Evolutionary conservation across 495 filamentous ascomycete genomes (phyloP).

Genomic region (Xylaria bambusicola): DNA sequence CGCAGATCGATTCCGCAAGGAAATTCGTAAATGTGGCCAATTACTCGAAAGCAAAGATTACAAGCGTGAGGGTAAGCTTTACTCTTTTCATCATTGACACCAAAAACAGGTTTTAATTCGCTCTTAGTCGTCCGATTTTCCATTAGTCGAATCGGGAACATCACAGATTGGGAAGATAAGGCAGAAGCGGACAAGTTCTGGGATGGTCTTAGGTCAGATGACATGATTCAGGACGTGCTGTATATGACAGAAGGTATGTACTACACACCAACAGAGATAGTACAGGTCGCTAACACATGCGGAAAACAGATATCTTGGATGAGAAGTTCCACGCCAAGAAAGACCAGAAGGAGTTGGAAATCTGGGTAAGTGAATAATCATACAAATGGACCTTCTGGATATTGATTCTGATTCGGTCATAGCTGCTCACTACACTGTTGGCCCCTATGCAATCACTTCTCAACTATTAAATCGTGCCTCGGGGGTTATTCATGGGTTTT

Average conservation of each 20-base stretch:
- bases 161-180: conserved; percentile 11
- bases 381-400: background rate
- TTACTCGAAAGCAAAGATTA: conserved; percentile 5
- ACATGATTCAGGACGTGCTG: background rate
- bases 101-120: background rate
- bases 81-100: background rate
- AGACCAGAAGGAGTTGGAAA: conserved; percentile 17
- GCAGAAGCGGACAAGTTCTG: conserved; percentile 3
- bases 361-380: conserved; percentile 10
- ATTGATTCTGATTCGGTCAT: background rate
- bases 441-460: conserved; percentile 18
- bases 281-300: background rate
- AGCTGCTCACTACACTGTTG: conserved; percentile 19
- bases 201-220: conserved; percentile 9
- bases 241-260: conserved; percentile 13
- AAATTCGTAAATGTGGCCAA: background rate
- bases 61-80: conserved; percentile 5
- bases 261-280: too few species aligned
- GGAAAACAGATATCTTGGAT: conserved; percentile 7
- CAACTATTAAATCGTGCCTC: background rate
- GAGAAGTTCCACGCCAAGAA: conserved; percentile 12
- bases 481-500: too few species aligned
- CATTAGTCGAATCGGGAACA: conserved; percentile 9
- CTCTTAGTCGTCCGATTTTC: conserved; percentile 4
- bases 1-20: conserved; percentile 13